A percentile compares a stretch with the other conserved stretches of the same genome.
phyloP scores from a whole-genome alignment of 2,329 filamentous ascomycete genomes.

The Chalara sp. region DNA sequence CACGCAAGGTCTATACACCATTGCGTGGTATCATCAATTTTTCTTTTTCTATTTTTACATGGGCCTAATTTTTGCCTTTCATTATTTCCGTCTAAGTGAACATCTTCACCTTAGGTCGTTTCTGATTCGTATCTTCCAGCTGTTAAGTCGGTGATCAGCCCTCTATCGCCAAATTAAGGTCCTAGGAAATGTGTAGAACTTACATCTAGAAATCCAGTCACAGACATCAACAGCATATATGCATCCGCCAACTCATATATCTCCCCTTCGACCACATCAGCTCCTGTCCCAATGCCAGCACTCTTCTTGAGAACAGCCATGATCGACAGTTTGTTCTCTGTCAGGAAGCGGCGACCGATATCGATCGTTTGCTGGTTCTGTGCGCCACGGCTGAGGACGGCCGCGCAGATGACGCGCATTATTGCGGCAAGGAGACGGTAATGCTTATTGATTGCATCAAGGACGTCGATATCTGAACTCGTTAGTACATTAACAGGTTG shows the following conservation, averaged over 20 bases:
- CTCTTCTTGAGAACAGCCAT: conserved; percentile 86
- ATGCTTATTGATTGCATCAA: conserved; percentile 25
- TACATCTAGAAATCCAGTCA: conserved; percentile 84
- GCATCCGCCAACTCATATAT: conserved; percentile 77
- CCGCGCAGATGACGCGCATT: conserved; percentile 73
- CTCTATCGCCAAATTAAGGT: too few species aligned
- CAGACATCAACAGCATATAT: conserved; percentile 74
- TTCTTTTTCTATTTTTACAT: too few species aligned
- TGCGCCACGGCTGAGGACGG: conserved; percentile 72
- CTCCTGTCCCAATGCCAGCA: conserved; percentile 61
- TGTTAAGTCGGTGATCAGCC: too few species aligned
- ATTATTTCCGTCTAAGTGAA: too few species aligned
- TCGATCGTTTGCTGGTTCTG: conserved; percentile 69
- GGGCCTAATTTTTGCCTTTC: too few species aligned
- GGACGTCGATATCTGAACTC: conserved; percentile 22
- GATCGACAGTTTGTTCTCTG: conserved; percentile 76
- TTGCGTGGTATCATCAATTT: too few species aligned
- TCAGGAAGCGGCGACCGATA: conserved; percentile 73
- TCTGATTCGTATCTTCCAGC: too few species aligned
- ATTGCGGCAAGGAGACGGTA: conserved; percentile 78
- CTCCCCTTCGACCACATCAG: conserved; percentile 44
- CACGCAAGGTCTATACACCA: too few species aligned
- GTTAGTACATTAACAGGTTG: conserved; percentile 6
- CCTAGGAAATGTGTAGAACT: conserved; percentile 24
- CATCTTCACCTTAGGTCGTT: too few species aligned